Conservation (phyloP, 768 basidiomycete species). For the Hebeloma cylindrosporum region DNA sequence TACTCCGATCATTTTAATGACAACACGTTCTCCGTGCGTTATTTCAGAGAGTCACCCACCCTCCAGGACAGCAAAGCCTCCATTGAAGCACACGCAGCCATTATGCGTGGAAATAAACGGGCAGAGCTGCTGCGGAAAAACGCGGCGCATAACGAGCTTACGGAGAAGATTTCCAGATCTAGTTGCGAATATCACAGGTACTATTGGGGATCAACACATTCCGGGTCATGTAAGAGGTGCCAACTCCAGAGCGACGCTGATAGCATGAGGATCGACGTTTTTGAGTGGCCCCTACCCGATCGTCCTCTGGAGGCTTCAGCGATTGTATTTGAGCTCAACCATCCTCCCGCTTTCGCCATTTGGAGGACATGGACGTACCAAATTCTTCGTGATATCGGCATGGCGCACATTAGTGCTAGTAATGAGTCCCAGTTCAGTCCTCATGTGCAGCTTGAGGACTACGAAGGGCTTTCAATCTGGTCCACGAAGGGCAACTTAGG, state of each 20-base stretch:
- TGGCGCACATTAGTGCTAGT: constrained; percentile 2
- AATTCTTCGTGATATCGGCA: constrained; percentile 38
- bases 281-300: constrained; percentile 50
- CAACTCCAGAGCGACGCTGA: constrained; percentile 11
- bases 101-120: constrained; percentile 15
- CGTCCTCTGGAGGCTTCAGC: constrained; percentile 21
- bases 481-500: constrained; percentile 5
- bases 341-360: constrained; percentile 38
- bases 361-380: constrained; percentile 45
- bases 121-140: constrained; percentile 27
- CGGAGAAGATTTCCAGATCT: constrained; percentile 2
- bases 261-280: constrained; percentile 29
- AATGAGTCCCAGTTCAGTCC: neutral
- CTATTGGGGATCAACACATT: neutral
- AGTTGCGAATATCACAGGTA: constrained; percentile 14
- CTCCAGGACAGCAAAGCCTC: constrained; percentile 22
- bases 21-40: constrained; percentile 34
- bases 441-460: constrained; percentile 4
- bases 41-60: constrained; percentile 24
- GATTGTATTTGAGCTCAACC: constrained; percentile 42
- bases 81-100: constrained; percentile 33
- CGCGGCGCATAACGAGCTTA: constrained; percentile 19
- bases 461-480: constrained; percentile 11
- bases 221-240: constrained; percentile 34
- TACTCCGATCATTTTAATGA: constrained; percentile 26